Evolutionary conservation across 2,329 filamentous ascomycete species (phyloP).

Genomic region (Berkeleyomyces basicola): DNA sequence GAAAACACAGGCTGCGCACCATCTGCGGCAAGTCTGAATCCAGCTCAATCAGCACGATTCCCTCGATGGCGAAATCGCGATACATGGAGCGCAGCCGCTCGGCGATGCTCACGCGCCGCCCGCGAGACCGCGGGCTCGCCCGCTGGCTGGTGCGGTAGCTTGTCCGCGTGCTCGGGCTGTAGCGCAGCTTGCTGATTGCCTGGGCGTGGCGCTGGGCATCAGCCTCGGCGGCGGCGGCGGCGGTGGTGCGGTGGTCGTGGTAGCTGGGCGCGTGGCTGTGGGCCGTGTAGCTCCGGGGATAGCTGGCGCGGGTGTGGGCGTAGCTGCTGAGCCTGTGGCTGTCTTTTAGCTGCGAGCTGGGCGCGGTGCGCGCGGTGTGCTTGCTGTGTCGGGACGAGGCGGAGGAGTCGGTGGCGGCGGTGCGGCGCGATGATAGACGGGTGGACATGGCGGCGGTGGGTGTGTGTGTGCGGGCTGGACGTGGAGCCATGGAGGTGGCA

Average conservation of each 20-base stretch:
- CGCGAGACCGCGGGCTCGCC: not conserved
- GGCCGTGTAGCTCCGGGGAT: not conserved
- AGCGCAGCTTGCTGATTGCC: not conserved
- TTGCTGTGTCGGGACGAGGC: not conserved
- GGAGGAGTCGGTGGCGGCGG: not conserved
- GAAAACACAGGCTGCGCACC: conserved; percentile 10
- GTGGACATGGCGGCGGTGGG: not conserved
- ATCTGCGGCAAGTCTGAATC: conserved; percentile 9
- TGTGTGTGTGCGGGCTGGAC: not conserved
- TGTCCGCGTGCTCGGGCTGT: not conserved
- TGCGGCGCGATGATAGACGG: not conserved
- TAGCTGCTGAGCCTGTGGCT: not conserved
- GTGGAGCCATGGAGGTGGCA: not conserved
- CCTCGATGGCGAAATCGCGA: conserved; percentile 4
- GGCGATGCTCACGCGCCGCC: not conserved
- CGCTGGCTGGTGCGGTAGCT: not conserved
- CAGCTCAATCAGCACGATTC: conserved; percentile 7
- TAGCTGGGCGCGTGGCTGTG: not conserved
- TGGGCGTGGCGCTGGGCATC: not conserved
- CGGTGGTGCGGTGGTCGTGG: not conserved
- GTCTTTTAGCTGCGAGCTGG: not conserved
- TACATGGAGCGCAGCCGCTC: conserved; percentile 7
- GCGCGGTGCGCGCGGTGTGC: not conserved
- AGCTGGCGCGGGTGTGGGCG: too few relatives aligned
- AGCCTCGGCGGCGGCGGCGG: not conserved